Conservation (phyloP, 2,329 filamentous ascomycete species). For the Fusarium sterilihyphosum region DNA sequence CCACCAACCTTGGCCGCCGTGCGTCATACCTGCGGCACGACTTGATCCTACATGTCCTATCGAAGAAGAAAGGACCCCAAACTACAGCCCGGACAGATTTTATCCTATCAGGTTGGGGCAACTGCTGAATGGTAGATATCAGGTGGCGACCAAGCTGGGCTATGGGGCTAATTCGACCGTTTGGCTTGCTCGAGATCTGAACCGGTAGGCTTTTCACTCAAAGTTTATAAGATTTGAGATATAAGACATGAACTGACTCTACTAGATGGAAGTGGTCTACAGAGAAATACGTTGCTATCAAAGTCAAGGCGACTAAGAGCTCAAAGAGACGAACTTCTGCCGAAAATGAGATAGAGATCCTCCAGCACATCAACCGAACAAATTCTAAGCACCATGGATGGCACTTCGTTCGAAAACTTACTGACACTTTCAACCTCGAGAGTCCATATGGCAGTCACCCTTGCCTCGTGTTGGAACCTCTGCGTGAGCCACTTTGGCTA, state of each 20-base stretch:
- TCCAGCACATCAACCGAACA: conserved; percentile 18
- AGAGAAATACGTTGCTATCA: conserved; percentile 39
- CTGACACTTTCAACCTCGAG: conserved; percentile 21
- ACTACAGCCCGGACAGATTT: conserved; percentile 25
- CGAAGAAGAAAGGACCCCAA: conserved; percentile 33
- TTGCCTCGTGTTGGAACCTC: conserved; percentile 35
- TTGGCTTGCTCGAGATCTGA: conserved; percentile 38
- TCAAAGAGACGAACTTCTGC: neutral
- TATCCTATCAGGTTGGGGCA: conserved; percentile 28
- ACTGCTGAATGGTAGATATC: conserved; percentile 28
- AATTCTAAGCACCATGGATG: conserved; percentile 26
- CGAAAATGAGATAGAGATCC: conserved; percentile 27
- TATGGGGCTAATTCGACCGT: conserved; percentile 37
- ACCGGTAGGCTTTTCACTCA: neutral
- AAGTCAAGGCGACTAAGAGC: conserved; percentile 18
- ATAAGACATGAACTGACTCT: no score
- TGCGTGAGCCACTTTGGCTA: conserved; percentile 41
- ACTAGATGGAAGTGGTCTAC: neutral
- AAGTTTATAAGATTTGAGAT: neutral
- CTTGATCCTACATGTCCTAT: conserved; percentile 11
- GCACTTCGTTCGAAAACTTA: conserved; percentile 35
- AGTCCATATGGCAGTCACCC: conserved; percentile 6
- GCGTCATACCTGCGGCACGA: conserved; percentile 11
- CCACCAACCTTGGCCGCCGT: conserved; percentile 7
- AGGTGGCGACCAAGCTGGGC: conserved; percentile 35